Evolutionary conservation across 352 stramenopile species (phyloP).

Genomic region (Pythium aristosporum): DNA sequence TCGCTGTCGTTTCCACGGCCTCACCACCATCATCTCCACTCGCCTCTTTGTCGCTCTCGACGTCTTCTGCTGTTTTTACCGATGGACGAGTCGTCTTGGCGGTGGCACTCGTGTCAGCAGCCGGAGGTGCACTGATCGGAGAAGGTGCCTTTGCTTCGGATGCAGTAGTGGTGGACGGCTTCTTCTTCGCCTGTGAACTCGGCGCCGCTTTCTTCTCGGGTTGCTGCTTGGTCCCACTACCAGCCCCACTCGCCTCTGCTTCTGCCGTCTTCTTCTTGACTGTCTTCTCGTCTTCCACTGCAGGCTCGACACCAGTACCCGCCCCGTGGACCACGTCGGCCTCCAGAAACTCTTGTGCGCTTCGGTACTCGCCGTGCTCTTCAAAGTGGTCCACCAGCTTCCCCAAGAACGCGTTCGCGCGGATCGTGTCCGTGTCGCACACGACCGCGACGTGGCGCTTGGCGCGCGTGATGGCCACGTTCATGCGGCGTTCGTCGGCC

Average conservation of each 20-base stretch:
- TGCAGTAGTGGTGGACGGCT: not conserved
- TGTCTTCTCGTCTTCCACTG: not conserved
- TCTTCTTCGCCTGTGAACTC: not conserved
- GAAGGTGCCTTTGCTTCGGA: not conserved
- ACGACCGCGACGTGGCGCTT: constrained; percentile 95
- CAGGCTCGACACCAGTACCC: not conserved
- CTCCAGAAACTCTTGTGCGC: constrained; percentile 79
- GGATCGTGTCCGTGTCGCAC: constrained; percentile 94
- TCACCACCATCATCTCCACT: constrained; percentile 25
- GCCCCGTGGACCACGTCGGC: constrained; percentile 48
- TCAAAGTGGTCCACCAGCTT: constrained; percentile 92
- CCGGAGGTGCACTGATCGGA: not conserved
- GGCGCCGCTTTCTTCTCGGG: constrained; percentile 17
- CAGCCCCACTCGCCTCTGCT: constrained; percentile 2
- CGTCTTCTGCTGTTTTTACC: not conserved
- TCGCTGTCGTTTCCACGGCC: constrained; percentile 17
- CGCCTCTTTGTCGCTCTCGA: constrained; percentile 17
- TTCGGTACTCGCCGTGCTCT: constrained; percentile 89
- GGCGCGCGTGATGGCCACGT: constrained; percentile 96
- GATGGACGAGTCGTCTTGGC: not conserved
- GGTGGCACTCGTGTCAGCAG: not conserved
- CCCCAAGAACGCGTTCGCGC: constrained; percentile 89
- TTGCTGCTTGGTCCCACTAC: constrained; percentile 3
- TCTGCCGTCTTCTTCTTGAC: not conserved
- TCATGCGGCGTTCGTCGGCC: constrained; percentile 94